These are phyloP conservation scores for Phytophthora ramorum DNA, from an alignment of 352 stramenopile species.

Conservation along the genomic window DNA sequence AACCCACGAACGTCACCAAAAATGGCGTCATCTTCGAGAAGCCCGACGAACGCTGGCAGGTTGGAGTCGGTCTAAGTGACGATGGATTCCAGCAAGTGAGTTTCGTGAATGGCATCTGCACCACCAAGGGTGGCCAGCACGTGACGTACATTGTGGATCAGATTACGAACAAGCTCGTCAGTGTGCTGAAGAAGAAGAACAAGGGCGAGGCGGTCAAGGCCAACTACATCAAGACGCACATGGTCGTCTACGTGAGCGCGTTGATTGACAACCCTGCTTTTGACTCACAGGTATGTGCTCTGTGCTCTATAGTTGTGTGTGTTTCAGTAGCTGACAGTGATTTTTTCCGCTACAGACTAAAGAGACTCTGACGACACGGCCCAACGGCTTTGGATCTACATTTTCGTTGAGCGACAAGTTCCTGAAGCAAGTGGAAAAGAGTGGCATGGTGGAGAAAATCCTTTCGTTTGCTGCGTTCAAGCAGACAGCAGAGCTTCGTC, in stretches of 20 bases:
- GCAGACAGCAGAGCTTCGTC: conserved; percentile 91
- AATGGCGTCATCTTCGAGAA: conserved; percentile 92
- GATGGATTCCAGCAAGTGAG: conserved; percentile 96
- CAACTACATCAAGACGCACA: conserved; percentile 95
- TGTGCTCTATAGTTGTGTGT: not conserved
- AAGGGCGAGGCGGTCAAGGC: conserved; percentile 94
- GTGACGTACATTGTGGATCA: conserved; percentile 95
- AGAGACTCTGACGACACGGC: conserved; percentile 94
- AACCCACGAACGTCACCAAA: conserved; percentile 41
- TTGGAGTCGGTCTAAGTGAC: conserved; percentile 93
- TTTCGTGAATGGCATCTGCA: conserved; percentile 99
- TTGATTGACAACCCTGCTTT: conserved; percentile 98
- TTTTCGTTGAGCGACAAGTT: conserved; percentile 90
- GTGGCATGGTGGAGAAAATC: conserved; percentile 91
- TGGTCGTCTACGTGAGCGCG: conserved; percentile 96
- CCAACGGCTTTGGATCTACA: conserved; percentile 86
- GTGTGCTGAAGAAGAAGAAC: conserved; percentile 94
- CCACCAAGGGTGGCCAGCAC: conserved; percentile 96
- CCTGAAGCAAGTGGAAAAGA: conserved; percentile 90
- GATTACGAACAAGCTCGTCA: conserved; percentile 88
- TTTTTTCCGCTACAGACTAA: conserved; percentile 86
- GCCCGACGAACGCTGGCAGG: conserved; percentile 94
- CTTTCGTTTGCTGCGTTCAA: conserved; percentile 93
- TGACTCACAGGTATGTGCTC: conserved; percentile 90
- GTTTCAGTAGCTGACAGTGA: not conserved